Conservation (phyloP, 2,329 filamentous ascomycete species). For the Alternaria arbusti region DNA sequence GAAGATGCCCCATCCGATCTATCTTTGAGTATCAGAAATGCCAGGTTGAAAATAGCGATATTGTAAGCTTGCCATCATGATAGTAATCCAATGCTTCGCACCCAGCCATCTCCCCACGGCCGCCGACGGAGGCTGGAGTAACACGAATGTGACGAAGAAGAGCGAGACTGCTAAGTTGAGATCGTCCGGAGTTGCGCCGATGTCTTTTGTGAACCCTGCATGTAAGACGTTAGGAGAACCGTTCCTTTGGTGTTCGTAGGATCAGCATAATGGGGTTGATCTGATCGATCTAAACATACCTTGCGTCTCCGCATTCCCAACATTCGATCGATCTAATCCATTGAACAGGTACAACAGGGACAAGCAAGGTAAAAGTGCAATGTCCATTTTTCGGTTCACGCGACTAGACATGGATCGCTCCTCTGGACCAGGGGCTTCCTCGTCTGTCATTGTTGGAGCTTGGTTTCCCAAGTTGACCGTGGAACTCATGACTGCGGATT, state of each 20-base stretch:
- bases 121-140: constrained; percentile 29
- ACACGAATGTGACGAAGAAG: constrained; percentile 34
- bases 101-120: constrained; percentile 29
- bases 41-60: neutral
- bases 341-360: constrained; percentile 33
- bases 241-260: neutral
- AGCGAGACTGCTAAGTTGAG: constrained; percentile 34
- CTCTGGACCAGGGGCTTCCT: neutral
- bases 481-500: neutral
- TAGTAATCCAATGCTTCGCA: constrained; percentile 24
- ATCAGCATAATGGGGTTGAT: no score
- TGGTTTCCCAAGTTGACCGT: neutral
- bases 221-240: neutral
- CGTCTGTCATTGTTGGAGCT: neutral
- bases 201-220: constrained; percentile 29
- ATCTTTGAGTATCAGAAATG: neutral
- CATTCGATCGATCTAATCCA: constrained; percentile 30
- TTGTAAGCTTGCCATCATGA: constrained; percentile 22
- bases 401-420: constrained; percentile 7
- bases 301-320: constrained; percentile 37
- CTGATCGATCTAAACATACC: constrained; percentile 12
- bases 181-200: constrained; percentile 26
- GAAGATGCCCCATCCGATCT: constrained; percentile 33
- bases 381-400: constrained; percentile 28
- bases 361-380: constrained; percentile 27